Conservation (phyloP, 2,329 filamentous ascomycete genomes). For the Daldinia sp. region DNA sequence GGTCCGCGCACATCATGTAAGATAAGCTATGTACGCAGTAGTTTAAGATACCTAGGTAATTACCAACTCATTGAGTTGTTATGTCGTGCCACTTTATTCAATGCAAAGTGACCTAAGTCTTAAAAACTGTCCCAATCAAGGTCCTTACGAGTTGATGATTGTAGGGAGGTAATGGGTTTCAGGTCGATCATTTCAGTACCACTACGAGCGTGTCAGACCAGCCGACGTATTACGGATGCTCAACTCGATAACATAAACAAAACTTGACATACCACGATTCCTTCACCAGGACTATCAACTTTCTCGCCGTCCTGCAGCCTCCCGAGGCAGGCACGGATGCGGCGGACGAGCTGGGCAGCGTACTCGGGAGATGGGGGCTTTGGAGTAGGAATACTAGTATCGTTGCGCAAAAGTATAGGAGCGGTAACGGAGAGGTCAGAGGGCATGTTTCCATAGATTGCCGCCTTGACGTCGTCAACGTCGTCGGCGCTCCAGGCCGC, state of each 20-base stretch:
- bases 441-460: slow-evolving; percentile 5
- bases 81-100: neutral
- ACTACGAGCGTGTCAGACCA: slow-evolving; percentile 11
- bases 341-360: slow-evolving; percentile 25
- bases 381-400: slow-evolving; percentile 15
- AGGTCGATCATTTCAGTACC: slow-evolving; percentile 17
- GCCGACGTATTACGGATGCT: neutral
- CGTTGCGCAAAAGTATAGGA: slow-evolving; percentile 28
- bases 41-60: slow-evolving; percentile 31
- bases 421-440: neutral
- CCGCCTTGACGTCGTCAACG: slow-evolving; percentile 10
- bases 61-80: slow-evolving; percentile 1
- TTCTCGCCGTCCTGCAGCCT: slow-evolving; percentile 9
- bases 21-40: slow-evolving; percentile 20
- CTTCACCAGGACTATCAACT: slow-evolving; percentile 15
- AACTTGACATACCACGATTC: slow-evolving; percentile 18
- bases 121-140: no score
- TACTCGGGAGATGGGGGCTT: slow-evolving; percentile 23
- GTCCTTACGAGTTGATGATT: neutral
- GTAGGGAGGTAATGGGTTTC: neutral
- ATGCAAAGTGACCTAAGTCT: neutral
- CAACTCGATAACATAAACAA: neutral
- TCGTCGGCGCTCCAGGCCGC: slow-evolving; percentile 24
- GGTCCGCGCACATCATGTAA: slow-evolving; percentile 14
- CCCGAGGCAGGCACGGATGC: slow-evolving; percentile 14